phyloP scores from a whole-genome alignment of 192 early-diverging fungal genomes.

The Backusella parvicylindrica region DNA sequence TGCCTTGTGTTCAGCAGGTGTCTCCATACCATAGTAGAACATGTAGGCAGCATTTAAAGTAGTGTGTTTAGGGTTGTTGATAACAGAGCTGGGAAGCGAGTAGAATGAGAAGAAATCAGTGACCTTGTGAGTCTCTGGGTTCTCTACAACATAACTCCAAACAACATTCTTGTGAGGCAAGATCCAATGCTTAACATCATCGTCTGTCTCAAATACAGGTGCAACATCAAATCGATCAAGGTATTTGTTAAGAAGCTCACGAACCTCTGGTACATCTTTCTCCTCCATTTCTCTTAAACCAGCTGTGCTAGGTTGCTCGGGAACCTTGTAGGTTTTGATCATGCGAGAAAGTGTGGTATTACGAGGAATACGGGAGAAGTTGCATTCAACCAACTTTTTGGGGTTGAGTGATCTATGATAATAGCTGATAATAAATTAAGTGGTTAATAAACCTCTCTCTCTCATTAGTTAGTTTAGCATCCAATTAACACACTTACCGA shows the following conservation, averaged over 20 bases:
- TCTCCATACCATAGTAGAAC: constrained; percentile 85
- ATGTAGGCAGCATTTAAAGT: constrained; percentile 89
- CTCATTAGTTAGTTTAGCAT: background rate
- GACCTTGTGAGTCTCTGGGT: constrained; percentile 58
- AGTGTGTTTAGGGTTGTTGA: constrained; percentile 68
- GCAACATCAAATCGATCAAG: constrained; percentile 63
- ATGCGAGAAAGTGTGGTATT: constrained; percentile 71
- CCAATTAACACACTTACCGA: constrained; percentile 27
- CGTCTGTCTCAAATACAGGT: constrained; percentile 70
- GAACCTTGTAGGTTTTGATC: constrained; percentile 71
- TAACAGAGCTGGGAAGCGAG: constrained; percentile 88
- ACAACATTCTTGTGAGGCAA: constrained; percentile 81
- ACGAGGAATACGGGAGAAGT: constrained; percentile 80
- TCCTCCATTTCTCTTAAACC: constrained; percentile 80
- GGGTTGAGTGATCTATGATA: constrained; percentile 94
- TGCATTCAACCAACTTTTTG: constrained; percentile 90
- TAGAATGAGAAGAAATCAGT: constrained; percentile 96
- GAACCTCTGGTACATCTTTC: constrained; percentile 74
- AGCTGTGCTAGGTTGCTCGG: constrained; percentile 53
- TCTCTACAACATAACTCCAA: constrained; percentile 93
- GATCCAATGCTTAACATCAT: constrained; percentile 91
- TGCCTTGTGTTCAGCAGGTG: constrained; percentile 36
- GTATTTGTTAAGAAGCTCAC: constrained; percentile 73
- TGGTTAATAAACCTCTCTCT: background rate
- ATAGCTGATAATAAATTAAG: constrained; percentile 54